Base-by-base conservation (phyloP, 306 rosid species). In the Dicorynia guianensis region DNA sequence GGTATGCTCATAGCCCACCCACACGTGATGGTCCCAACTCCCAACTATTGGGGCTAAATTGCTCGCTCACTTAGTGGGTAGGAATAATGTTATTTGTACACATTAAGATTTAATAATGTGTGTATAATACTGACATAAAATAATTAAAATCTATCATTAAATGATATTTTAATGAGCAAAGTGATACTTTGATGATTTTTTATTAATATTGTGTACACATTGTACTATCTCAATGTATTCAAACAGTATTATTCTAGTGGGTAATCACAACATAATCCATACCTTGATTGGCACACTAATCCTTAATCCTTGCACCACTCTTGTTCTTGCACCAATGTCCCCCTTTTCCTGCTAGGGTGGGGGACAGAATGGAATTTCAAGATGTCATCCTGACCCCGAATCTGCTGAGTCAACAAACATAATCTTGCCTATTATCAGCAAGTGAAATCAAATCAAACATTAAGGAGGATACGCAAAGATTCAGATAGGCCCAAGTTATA, bases 1-100 rank as follows among this genome's bases (percentile, higher is more conserved):
- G n/a, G 40, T 39, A 40, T 36, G 68, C 34, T 46, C 8, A 61
- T 15, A 44, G 59, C 72, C 57, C 72, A 64, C 19, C 67, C 55
- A 25, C 46, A 75, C 60, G 65, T 39, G 46, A 53, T 40, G 69
- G 72, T 25, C 36, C 57, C 65, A 64, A 40, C 63, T 11, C 36
- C 57, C 65, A 64, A 40, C 63, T 11, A 52, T 53, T 11, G 52
- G 69, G n/a, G 44, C 25, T 15, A 25, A 47, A 47, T 48, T 47
- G 36, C 35, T 47, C 36, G 68, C 77, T 40, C 43, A 73, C 52
- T 52, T 75, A 52, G 79, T 63, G 71, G 53, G 47, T 38, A 75
- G n/a, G n/a, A n/a, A n/a, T n/a, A n/a, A n/a, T n/a, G n/a, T n/a
- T n/a, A n/a, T n/a, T n/a, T n/a, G n/a, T n/a, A n/a, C n/a, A n/a